phyloP scores from a whole-genome alignment of 2,329 filamentous ascomycete genomes.

The Pseudogymnoascus sp. region DNA sequence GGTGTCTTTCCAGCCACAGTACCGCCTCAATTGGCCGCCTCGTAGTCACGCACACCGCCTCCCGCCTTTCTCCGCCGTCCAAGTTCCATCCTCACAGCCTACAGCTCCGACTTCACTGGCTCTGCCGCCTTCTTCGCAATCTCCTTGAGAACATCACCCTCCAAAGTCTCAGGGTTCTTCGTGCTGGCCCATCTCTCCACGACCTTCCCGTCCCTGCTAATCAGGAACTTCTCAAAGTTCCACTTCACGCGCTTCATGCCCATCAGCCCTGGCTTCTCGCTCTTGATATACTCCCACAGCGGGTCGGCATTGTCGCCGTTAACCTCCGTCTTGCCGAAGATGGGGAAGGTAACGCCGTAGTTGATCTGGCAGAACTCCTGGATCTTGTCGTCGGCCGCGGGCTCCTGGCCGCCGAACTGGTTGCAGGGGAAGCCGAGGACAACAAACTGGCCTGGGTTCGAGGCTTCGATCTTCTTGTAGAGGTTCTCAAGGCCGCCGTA shows the following conservation, averaged over 20 bases:
- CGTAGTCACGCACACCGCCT: background rate
- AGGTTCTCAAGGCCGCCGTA: slow-evolving; percentile 85
- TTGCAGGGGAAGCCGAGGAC: slow-evolving; percentile 98
- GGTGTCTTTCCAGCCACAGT: background rate
- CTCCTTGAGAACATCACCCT: slow-evolving; percentile 67
- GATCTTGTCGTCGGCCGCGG: slow-evolving; percentile 72
- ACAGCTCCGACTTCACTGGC: slow-evolving; percentile 3
- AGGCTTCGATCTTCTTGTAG: slow-evolving; percentile 66
- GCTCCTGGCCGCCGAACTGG: slow-evolving; percentile 90
- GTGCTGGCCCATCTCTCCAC: slow-evolving; percentile 79
- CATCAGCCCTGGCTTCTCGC: slow-evolving; percentile 69
- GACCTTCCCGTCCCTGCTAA: slow-evolving; percentile 78
- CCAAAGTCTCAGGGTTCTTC: slow-evolving; percentile 75
- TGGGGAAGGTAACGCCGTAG: slow-evolving; percentile 87
- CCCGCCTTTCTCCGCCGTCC: background rate
- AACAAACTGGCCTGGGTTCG: slow-evolving; percentile 67
- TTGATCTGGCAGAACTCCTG: slow-evolving; percentile 83
- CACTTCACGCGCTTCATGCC: slow-evolving; percentile 92
- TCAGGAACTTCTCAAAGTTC: slow-evolving; percentile 99
- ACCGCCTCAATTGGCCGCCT: background rate
- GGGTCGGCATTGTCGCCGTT: slow-evolving; percentile 79
- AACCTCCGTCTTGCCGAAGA: slow-evolving; percentile 87
- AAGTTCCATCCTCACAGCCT: background rate
- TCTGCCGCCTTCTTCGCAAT: slow-evolving; percentile 35
- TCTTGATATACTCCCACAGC: slow-evolving; percentile 68